phyloP scores from a whole-genome alignment of 306 rosid species.

The Prunus padus region DNA sequence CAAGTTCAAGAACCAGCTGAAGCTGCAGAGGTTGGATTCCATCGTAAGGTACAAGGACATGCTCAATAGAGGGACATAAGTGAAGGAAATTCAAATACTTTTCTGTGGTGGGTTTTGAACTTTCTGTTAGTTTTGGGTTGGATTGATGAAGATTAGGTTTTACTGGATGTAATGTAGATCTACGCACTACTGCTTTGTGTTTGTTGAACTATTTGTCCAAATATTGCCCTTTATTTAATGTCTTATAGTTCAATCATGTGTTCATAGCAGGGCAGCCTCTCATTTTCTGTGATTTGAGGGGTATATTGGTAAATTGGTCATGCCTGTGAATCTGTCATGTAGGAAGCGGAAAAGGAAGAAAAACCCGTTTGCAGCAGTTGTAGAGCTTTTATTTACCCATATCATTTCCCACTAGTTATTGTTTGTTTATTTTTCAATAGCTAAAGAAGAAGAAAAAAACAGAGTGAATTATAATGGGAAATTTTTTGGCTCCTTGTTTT shows the following conservation, averaged over 20 bases:
- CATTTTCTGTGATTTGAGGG: not conserved
- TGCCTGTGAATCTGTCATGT: not conserved
- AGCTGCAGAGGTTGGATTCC: slow-evolving; percentile 79
- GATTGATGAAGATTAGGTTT: not conserved
- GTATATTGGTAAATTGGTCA: not conserved
- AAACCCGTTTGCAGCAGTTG: not conserved
- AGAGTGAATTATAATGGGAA: no score
- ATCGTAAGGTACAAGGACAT: slow-evolving; percentile 57
- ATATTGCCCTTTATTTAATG: not conserved
- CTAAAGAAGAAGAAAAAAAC: no score
- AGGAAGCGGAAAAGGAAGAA: not conserved
- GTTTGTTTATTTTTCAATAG: no score
- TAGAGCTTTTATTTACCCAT: no score
- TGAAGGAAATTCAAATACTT: not conserved
- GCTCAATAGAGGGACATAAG: slow-evolving; percentile 42
- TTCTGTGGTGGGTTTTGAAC: not conserved
- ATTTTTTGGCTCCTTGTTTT: no score
- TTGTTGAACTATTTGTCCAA: slow-evolving; percentile 7
- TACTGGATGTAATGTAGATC: slow-evolving; percentile 16
- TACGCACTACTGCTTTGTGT: not conserved
- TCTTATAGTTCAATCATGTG: not conserved
- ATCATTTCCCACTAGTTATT: no score
- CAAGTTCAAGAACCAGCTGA: slow-evolving; percentile 73
- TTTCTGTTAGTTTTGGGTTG: slow-evolving; percentile 27
- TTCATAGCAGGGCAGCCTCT: not conserved